phyloP scores from a whole-genome alignment of 2,329 filamentous ascomycete species.

The Fusarium stilboides region DNA sequence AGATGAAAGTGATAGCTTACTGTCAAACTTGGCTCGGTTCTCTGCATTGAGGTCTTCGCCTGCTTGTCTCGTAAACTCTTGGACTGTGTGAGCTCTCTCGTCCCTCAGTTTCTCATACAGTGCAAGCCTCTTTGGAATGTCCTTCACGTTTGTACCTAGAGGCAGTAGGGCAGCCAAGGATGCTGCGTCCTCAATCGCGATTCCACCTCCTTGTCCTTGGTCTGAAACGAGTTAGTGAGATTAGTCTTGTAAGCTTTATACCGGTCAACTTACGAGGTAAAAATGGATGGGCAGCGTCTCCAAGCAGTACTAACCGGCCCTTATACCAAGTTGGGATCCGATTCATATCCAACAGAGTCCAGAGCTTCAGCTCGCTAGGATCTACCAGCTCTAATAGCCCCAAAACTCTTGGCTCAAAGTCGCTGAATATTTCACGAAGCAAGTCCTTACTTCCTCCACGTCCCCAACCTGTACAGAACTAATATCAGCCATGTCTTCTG shows the following conservation, averaged over 20 bases:
- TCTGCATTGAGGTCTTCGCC: slow-evolving; percentile 63
- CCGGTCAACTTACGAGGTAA: slow-evolving; percentile 57
- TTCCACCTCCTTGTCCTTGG: slow-evolving; percentile 61
- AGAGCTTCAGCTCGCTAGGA: slow-evolving; percentile 66
- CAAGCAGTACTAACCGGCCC: slow-evolving; percentile 69
- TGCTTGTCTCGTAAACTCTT: slow-evolving; percentile 68
- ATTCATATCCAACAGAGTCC: slow-evolving; percentile 75
- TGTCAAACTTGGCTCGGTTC: slow-evolving; percentile 55
- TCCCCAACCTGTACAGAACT: slow-evolving; percentile 55
- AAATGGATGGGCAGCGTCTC: slow-evolving; percentile 79
- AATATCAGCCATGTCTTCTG: slow-evolving; percentile 12
- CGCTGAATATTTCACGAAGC: slow-evolving; percentile 57
- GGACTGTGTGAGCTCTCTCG: slow-evolving; percentile 70
- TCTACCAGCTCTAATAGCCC: slow-evolving; percentile 61
- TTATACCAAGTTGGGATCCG: slow-evolving; percentile 69
- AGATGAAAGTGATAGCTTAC: slow-evolving; percentile 50
- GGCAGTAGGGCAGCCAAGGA: slow-evolving; percentile 71
- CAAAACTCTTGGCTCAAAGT: slow-evolving; percentile 60
- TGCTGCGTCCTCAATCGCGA: slow-evolving; percentile 78
- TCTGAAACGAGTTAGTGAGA: neutral
- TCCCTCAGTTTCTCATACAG: slow-evolving; percentile 73
- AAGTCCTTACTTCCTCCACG: slow-evolving; percentile 55
- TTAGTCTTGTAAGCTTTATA: accelerated
- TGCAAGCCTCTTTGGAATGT: slow-evolving; percentile 69
- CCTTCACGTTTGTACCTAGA: slow-evolving; percentile 57